Base-by-base conservation (phyloP, 805 yeast species). In the Yarrowia yakushimensis region DNA sequence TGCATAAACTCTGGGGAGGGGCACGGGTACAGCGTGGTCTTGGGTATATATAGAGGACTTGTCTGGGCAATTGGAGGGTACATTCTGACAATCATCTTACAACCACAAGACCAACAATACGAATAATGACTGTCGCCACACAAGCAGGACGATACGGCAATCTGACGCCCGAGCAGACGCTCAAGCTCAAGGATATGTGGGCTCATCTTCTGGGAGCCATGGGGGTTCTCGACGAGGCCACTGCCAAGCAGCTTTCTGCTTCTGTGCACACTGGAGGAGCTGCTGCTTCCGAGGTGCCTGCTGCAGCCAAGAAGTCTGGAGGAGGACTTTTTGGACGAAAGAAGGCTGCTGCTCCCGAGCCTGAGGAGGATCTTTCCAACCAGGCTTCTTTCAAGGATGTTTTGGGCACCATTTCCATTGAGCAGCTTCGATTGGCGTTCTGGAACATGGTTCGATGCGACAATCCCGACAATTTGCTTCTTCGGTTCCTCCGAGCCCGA, bases 401-500 rank as follows among this genome's bases (percentile, higher is more conserved):
- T 0, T 71, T 86, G 60, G 76, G 80, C 61, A 81, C 79, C 48
- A 73, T 85, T 64, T 78, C 84, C 23, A 82, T 86, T 0, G 78
- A 78, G 22, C 79, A 78, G 20, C 69, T 85, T 9, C 82, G 82
- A 65, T 72, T 72, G 9, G 79, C 81, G 66, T 78, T 85, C 70
- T 82, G 87, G 86, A 71, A 76, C 43, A 78, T 85, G 79, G 69
- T 84, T 57, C 85, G 93, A 74, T 81, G 84, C 42, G 98, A 93
- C 72, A 79, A 86, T 50, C 88, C 96, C 3, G 99, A 94, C 73
- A 86, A 88, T 68, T 74, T 86, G 67, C 57, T 90, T 30, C 78
- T 92, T 69, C 81, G 96, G 69, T 92, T 87, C 69, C 74, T 89
- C 25, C 81, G 96, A 68, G 97, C 97, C 37, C 85, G 97, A 75